Evolutionary conservation across 2,329 filamentous ascomycete genomes (phyloP).

Genomic region (Emmonsiellopsis sp.): DNA sequence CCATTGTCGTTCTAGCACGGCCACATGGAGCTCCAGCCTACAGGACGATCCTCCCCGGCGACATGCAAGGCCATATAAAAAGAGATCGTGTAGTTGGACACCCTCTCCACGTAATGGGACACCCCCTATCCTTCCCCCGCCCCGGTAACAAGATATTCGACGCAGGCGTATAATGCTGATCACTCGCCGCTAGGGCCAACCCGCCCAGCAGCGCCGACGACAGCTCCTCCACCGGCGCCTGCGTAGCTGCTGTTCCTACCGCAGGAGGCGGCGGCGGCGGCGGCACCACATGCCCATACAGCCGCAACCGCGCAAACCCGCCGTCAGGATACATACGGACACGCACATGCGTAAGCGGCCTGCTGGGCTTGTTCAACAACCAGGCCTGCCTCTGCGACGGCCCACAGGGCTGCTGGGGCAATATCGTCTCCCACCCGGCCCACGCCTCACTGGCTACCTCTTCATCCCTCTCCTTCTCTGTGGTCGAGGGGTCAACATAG

Average conservation of each 20-base stretch:
- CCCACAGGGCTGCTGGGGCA: conserved; percentile 29
- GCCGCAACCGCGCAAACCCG: conserved; percentile 32
- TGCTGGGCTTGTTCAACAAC: conserved; percentile 22
- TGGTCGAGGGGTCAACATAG: conserved; percentile 11
- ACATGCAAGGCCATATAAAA: background rate
- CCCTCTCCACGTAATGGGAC: too few species aligned
- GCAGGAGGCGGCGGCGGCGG: conserved; percentile 13
- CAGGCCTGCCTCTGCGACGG: conserved; percentile 34
- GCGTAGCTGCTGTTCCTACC: background rate
- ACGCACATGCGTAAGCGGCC: conserved; percentile 33
- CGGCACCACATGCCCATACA: conserved; percentile 34
- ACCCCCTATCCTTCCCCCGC: conserved; percentile 36
- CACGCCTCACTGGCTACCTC: conserved; percentile 25
- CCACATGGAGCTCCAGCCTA: background rate
- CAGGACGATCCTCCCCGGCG: background rate
- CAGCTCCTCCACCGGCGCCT: conserved; percentile 25
- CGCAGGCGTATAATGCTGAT: conserved; percentile 33
- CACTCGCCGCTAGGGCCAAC: conserved; percentile 29
- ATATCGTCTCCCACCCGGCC: conserved; percentile 29
- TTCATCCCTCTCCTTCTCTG: conserved; percentile 13
- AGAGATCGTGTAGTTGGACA: too few species aligned
- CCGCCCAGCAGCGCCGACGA: conserved; percentile 33
- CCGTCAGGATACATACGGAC: conserved; percentile 39
- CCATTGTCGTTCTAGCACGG: background rate
- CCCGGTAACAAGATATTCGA: conserved; percentile 33